Evolutionary conservation across 2,329 filamentous ascomycete genomes (phyloP).

Genomic region (Talaromyces atroroseus): DNA sequence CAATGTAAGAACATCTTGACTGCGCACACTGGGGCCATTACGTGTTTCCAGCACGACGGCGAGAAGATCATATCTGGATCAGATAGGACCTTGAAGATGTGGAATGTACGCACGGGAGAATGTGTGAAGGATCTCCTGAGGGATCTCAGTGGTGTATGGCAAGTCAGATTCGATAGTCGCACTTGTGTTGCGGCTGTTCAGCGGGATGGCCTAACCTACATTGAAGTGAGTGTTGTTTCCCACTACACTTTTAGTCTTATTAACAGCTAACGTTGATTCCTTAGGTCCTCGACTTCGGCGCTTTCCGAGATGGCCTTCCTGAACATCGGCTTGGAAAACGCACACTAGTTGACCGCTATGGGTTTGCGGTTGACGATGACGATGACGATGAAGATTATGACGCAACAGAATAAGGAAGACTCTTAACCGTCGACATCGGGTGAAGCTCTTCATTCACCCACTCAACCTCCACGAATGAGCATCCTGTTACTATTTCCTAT

Average conservation of each 20-base stretch:
- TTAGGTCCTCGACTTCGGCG: conserved; percentile 95
- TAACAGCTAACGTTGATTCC: conserved; percentile 16
- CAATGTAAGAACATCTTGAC: conserved; percentile 84
- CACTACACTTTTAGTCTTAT: background rate
- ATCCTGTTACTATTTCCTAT: conserved; percentile 11
- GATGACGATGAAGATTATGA: conserved; percentile 31
- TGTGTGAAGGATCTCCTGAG: conserved; percentile 90
- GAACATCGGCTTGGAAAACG: conserved; percentile 71
- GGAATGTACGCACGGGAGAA: conserved; percentile 88
- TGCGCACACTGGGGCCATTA: conserved; percentile 94
- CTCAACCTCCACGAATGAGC: background rate
- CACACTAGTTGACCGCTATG: conserved; percentile 49
- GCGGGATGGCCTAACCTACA: conserved; percentile 84
- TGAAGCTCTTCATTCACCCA: background rate
- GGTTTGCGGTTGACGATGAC: conserved; percentile 31
- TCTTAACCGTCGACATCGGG: too few relatives aligned
- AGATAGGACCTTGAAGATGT: conserved; percentile 96
- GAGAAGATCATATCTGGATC: conserved; percentile 96
- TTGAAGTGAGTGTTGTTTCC: conserved; percentile 64
- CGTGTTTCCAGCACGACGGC: conserved; percentile 95
- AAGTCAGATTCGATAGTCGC: conserved; percentile 94
- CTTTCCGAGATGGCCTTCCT: conserved; percentile 78
- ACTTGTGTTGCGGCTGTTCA: conserved; percentile 96
- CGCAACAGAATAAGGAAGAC: conserved; percentile 9
- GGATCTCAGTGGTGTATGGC: conserved; percentile 95